Base-by-base conservation (phyloP, 768 basidiomycete genomes). In the Coprinopsis strossmayeri region DNA sequence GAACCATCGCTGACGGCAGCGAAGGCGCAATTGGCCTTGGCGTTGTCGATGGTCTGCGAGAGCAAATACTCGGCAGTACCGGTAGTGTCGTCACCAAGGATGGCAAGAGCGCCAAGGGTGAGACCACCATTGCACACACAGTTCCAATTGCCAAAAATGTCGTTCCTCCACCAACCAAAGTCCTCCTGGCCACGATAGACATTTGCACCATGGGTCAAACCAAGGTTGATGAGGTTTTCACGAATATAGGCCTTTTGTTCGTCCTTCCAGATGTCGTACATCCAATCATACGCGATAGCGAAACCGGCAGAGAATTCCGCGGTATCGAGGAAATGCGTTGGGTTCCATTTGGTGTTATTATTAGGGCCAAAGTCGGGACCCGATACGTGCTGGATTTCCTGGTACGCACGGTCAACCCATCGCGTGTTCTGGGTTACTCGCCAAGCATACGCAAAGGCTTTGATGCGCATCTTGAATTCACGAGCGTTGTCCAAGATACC, bases 271-370 rank as follows among this genome's bases (percentile, higher is more conserved):
- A 76, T 70, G 46, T 92, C 86, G 64, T 96, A 85, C 26, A 98
- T 61, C 96, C 96, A 99, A 61, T 99, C 96, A 58, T 98, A 99
- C 1, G 85, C 95, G 53, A 93, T 87, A 25, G 77, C 96, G 59
- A 84, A 98, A 3, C 91, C 93, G 21, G 86, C 81, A 15, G 82
- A 82, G 55, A 96, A 74, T 65, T 97, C 95, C n/a, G 84, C 94
- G 17, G 79, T 70, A 63, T 95, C 95, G 39, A 98, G 82, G 79
- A 97, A 98, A 67, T 99, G 96, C 1, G 40, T 53, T 3, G 82
- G 73, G 68, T 98, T 96, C 96, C 95, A 99, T 59, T 71, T 80
- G 34, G 47, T 50, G 48, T 79, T 75, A 45, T 69, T 69, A 46
- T 67, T 65, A 2, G 79, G 72, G 17, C 92, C 92, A 63, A 90